Evolutionary conservation across 768 basidiomycete genomes (phyloP).

Genomic region (Rhodocollybia butyracea): DNA sequence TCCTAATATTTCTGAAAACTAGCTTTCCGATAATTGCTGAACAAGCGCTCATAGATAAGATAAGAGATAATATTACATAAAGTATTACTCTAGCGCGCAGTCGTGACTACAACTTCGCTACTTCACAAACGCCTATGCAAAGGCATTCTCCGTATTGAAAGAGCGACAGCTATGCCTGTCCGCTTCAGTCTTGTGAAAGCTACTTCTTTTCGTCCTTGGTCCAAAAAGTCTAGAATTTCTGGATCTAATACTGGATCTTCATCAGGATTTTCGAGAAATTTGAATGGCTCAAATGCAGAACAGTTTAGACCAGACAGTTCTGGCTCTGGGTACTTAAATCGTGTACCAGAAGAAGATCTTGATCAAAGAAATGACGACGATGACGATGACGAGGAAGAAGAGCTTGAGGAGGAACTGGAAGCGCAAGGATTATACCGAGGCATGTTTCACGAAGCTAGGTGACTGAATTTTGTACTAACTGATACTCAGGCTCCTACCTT

Average conservation of each 20-base stretch:
- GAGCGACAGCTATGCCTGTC: not conserved
- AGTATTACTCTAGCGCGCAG: too few species aligned
- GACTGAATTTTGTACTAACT: not conserved
- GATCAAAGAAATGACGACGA: constrained; percentile 24
- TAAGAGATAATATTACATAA: too few species aligned
- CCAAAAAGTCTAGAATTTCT: not conserved
- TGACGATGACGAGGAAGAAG: constrained; percentile 32
- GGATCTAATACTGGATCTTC: not conserved
- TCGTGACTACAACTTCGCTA: too few species aligned
- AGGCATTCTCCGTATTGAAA: not conserved
- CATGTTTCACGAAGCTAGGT: constrained; percentile 18
- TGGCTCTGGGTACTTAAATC: constrained; percentile 18
- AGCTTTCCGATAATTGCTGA: too few species aligned
- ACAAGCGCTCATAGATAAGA: too few species aligned
- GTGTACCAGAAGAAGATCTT: constrained; percentile 36
- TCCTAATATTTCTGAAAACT: too few species aligned
- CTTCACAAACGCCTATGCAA: too few species aligned
- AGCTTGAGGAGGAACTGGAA: constrained; percentile 32
- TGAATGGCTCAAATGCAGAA: constrained; percentile 25
- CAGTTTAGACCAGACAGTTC: constrained; percentile 24
- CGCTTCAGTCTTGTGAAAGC: constrained; percentile 1
- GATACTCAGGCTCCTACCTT: constrained; percentile 55
- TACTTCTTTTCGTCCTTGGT: constrained; percentile 1
- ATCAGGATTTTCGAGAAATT: not conserved
- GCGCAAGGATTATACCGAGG: constrained; percentile 37